Conservation (phyloP, 2,329 filamentous ascomycete species). For the Paecilomyces variotii region DNA sequence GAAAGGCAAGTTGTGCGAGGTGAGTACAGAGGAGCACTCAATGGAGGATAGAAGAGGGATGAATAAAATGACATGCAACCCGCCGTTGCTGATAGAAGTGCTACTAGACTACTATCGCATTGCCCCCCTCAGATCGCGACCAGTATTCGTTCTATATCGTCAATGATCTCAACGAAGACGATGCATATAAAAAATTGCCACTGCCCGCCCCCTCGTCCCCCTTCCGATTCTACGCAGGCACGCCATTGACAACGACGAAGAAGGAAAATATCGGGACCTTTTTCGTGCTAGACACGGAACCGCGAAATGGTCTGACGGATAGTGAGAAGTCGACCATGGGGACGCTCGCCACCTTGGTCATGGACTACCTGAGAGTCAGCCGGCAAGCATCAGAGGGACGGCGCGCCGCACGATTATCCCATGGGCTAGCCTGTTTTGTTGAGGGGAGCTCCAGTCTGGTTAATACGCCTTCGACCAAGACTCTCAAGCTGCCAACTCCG, state of each 20-base stretch:
- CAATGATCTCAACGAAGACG: slow-evolving; percentile 31
- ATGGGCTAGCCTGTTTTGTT: slow-evolving; percentile 48
- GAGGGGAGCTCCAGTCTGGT: slow-evolving; percentile 42
- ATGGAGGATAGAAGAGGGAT: neutral
- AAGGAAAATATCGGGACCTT: slow-evolving; percentile 54
- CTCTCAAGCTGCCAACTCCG: slow-evolving; percentile 7
- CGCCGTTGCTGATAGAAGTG: neutral
- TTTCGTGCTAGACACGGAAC: slow-evolving; percentile 51
- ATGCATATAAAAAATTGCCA: slow-evolving; percentile 27
- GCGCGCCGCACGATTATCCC: slow-evolving; percentile 47
- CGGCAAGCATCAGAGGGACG: slow-evolving; percentile 45
- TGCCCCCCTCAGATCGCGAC: slow-evolving; percentile 19
- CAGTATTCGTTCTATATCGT: slow-evolving; percentile 25
- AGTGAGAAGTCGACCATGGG: slow-evolving; percentile 43
- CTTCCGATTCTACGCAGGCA: slow-evolving; percentile 49
- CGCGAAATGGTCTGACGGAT: slow-evolving; percentile 39
- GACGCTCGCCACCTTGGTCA: slow-evolving; percentile 49
- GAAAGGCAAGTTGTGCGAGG: slow-evolving; percentile 26
- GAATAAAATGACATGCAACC: neutral
- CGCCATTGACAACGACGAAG: slow-evolving; percentile 52
- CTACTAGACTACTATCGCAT: slow-evolving; percentile 25
- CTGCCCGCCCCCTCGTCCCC: slow-evolving; percentile 27
- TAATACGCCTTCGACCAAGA: slow-evolving; percentile 17
- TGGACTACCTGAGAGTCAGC: slow-evolving; percentile 54
- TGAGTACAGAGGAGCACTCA: slow-evolving; percentile 11